Conservation (phyloP, 2,329 filamentous ascomycete species). For the Pseudocercospora cruenta region DNA sequence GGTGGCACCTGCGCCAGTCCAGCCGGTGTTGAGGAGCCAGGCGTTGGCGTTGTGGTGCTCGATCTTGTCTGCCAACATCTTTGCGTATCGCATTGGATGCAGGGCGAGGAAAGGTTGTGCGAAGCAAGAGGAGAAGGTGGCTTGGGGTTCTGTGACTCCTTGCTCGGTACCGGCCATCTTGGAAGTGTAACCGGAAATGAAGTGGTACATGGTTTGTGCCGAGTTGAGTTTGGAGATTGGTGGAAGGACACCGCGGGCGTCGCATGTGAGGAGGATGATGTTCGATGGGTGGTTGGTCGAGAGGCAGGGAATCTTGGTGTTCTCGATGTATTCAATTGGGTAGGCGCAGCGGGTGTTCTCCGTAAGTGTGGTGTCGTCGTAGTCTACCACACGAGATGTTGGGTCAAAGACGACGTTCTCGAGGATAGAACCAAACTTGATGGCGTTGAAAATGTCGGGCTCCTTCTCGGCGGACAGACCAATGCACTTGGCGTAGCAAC, state of each 20-base stretch:
- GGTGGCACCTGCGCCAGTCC: slow-evolving; percentile 88
- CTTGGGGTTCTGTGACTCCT: slow-evolving; percentile 93
- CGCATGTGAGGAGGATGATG: slow-evolving; percentile 97
- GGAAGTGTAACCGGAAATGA: slow-evolving; percentile 99
- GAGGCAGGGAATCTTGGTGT: slow-evolving; percentile 97
- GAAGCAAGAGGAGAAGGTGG: slow-evolving; percentile 99
- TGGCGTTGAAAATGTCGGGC: slow-evolving; percentile 94
- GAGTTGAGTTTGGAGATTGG: slow-evolving; percentile 96
- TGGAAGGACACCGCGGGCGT: slow-evolving; percentile 93
- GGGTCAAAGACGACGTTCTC: slow-evolving; percentile 99
- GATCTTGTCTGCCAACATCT: slow-evolving; percentile 99
- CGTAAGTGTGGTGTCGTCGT: slow-evolving; percentile 90
- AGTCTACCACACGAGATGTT: slow-evolving; percentile 85
- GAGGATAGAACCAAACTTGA: slow-evolving; percentile 93
- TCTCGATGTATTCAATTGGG: slow-evolving; percentile 98
- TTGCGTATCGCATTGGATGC: slow-evolving; percentile 98
- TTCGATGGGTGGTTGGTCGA: slow-evolving; percentile 87
- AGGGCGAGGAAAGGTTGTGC: slow-evolving; percentile 98
- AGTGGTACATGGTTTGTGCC: slow-evolving; percentile 99
- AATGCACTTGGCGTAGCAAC: slow-evolving; percentile 99
- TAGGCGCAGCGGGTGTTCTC: slow-evolving; percentile 99
- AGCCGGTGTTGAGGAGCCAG: slow-evolving; percentile 98
- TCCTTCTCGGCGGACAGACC: slow-evolving; percentile 98
- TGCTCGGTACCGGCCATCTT: slow-evolving; percentile 99
- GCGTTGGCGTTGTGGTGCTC: slow-evolving; percentile 91